These are phyloP conservation scores for Fusarium sp. DNA, from an alignment of 2,329 filamentous ascomycete species.

Conservation along the genomic window DNA sequence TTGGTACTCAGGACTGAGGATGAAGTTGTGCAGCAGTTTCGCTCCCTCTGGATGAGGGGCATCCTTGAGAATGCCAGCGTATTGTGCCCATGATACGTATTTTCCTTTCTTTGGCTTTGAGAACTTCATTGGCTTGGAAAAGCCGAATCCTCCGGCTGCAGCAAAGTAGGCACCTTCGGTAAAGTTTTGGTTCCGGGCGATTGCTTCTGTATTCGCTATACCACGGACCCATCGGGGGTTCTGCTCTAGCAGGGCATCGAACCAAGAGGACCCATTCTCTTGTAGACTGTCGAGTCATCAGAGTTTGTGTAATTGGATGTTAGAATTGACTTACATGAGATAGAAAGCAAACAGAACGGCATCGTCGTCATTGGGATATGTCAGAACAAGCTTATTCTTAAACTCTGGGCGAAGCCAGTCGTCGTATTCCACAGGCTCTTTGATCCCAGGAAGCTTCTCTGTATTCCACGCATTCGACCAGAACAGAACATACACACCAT, in stretches of 20 bases:
- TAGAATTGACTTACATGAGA: slow-evolving; percentile 56
- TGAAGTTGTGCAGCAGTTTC: slow-evolving; percentile 29
- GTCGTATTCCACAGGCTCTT: slow-evolving; percentile 53
- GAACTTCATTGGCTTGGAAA: slow-evolving; percentile 40
- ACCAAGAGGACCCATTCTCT: slow-evolving; percentile 60
- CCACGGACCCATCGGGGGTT: slow-evolving; percentile 68
- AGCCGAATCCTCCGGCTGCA: slow-evolving; percentile 5
- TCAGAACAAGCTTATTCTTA: slow-evolving; percentile 66
- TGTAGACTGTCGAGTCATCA: slow-evolving; percentile 48
- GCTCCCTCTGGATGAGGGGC: slow-evolving; percentile 33
- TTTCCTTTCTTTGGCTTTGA: slow-evolving; percentile 54
- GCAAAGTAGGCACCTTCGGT: slow-evolving; percentile 55
- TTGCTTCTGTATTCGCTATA: slow-evolving; percentile 57
- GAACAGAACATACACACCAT: slow-evolving; percentile 55
- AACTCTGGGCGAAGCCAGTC: slow-evolving; percentile 63
- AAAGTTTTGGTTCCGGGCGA: slow-evolving; percentile 50
- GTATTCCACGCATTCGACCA: slow-evolving; percentile 54
- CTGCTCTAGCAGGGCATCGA: slow-evolving; percentile 61
- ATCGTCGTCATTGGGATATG: slow-evolving; percentile 71
- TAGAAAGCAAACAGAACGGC: slow-evolving; percentile 66
- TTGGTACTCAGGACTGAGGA: slow-evolving; percentile 22
- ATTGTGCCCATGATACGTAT: slow-evolving; percentile 64
- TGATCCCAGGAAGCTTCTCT: slow-evolving; percentile 49
- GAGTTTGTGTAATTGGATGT: fast-evolving
- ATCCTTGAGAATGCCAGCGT: slow-evolving; percentile 56